Percentiles rank a stretch among this genome's conserved stretches.
Conservation (phyloP, 1,139 yeast species). For the Insectozyma bohioensis region DNA sequence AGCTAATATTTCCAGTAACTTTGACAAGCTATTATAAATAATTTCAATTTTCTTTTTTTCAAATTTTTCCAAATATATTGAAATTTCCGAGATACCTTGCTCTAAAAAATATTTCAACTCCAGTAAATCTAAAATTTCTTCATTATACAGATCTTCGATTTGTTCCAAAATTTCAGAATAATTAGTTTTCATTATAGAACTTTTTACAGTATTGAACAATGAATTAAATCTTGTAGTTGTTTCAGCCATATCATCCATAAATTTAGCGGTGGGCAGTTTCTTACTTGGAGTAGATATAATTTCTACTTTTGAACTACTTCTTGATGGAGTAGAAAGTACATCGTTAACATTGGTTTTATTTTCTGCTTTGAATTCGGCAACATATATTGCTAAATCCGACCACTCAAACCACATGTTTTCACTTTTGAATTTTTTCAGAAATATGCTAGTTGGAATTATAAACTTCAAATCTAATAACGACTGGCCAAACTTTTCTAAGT, state of each 20-base stretch:
- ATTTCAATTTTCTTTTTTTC: conserved; percentile 37
- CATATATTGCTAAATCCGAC: conserved; percentile 35
- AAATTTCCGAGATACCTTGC: conserved; percentile 21
- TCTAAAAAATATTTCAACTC: conserved; percentile 33
- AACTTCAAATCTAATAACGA: conserved; percentile 36
- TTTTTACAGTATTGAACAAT: conserved; percentile 28
- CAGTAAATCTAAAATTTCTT: conserved; percentile 33
- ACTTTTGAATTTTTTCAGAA: conserved; percentile 39
- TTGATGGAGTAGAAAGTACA: conserved; percentile 6
- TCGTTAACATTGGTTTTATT: neutral
- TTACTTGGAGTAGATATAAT: conserved; percentile 4
- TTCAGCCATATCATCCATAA: conserved; percentile 26
- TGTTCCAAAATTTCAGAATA: conserved; percentile 29
- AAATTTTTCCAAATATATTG: conserved; percentile 33
- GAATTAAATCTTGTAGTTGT: conserved; percentile 34
- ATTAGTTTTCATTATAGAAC: conserved; percentile 34
- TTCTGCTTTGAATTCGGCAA: conserved; percentile 18
- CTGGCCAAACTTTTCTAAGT: conserved; percentile 46
- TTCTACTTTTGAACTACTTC: conserved; percentile 1
- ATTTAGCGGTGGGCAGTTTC: too few species aligned
- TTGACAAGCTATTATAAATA: conserved; percentile 35
- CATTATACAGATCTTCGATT: conserved; percentile 33
- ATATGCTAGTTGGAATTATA: conserved; percentile 33
- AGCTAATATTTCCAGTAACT: conserved; percentile 36
- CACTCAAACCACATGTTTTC: conserved; percentile 52